These are phyloP conservation scores for Bipolaris sorokiniana DNA, from an alignment of 2,329 filamentous ascomycete genomes.

Conservation along the genomic window DNA sequence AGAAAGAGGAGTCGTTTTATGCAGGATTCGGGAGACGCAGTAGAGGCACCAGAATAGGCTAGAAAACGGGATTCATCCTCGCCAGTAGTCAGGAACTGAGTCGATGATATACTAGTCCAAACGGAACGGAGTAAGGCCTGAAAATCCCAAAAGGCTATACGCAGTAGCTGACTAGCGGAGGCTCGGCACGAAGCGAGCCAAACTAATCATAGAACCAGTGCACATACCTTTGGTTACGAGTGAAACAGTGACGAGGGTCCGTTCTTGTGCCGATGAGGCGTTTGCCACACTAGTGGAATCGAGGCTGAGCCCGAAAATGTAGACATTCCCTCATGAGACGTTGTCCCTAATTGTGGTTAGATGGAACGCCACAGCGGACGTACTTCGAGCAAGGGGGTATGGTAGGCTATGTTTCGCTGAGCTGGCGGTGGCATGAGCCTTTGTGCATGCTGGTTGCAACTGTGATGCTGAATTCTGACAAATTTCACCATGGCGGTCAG, in stretches of 20 bases:
- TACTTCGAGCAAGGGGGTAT: constrained; percentile 27
- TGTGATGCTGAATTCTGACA: constrained; percentile 17
- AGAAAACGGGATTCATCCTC: neutral
- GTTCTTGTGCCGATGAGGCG: constrained; percentile 19
- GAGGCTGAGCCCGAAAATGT: constrained; percentile 25
- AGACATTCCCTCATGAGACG: constrained; percentile 19
- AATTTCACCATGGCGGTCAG: constrained; percentile 18
- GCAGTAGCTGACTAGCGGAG: constrained; percentile 38
- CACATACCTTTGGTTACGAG: constrained; percentile 24
- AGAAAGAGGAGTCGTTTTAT: constrained; percentile 7
- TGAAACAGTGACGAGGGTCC: constrained; percentile 30
- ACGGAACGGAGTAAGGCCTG: constrained; percentile 27
- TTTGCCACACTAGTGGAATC: constrained; percentile 14
- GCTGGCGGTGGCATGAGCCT: constrained; percentile 31
- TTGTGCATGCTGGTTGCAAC: constrained; percentile 40
- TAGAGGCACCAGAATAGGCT: neutral
- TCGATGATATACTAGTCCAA: constrained; percentile 35
- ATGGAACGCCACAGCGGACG: constrained; percentile 25
- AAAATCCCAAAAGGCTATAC: constrained; percentile 19
- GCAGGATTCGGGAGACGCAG: neutral
- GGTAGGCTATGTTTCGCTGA: constrained; percentile 41
- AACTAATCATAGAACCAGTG: constrained; percentile 25
- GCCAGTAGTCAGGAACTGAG: constrained; percentile 14
- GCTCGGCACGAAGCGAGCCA: constrained; percentile 26
- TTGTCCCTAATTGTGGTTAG: constrained; percentile 18